Base-by-base conservation (phyloP, 495 filamentous ascomycete species). In the Eremomyces bilateralis region DNA sequence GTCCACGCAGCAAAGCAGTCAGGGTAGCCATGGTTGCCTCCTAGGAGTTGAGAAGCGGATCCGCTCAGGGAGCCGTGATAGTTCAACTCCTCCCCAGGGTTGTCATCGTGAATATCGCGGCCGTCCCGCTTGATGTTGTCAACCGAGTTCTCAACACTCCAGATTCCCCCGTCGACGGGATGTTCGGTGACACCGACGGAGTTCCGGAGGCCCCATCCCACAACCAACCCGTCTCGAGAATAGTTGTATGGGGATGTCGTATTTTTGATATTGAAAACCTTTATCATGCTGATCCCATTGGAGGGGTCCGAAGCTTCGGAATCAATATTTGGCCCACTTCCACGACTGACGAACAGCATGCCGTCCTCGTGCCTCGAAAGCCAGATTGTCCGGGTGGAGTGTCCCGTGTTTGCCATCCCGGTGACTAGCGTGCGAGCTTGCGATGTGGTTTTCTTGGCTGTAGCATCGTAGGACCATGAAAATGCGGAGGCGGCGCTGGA, bases 11-110 rank as follows among this genome's bases (percentile, higher is more conserved):
- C 58, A 40, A 67, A 71, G 48, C 76, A 82, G 13, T 54, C 43
- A 4, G 77, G 77, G 44, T 81, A 81, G n/a, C 76, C 76, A 45
- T 66, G 69, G 48, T 75, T 73, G 13, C 41, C 40, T 12, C 61
- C 61, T 39, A 61, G 58, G 15, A 47, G 39, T 1, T 50, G 37
- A 15, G 47, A 56, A 13, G 42, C 13, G 0, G 65, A 57, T 1
- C 49, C 49, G 36, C 67, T 60, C 3, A 79, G 55, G 28, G 61
- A 60, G 1, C 76, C 77, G 11, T 73, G 69, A 51, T 60, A 77
- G 47, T 81, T 83, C 37, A 81, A 50, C 42, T 81, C 73, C 47
- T 81, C 77, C 10, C 69, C 73, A 0, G 77, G 77, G 42, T 81
- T 81, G 25, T 79, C 60, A 27, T 65, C 45, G 43, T 79, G 73